phyloP scores from a whole-genome alignment of 2,329 filamentous ascomycete species.

The Camillea tinctor region DNA sequence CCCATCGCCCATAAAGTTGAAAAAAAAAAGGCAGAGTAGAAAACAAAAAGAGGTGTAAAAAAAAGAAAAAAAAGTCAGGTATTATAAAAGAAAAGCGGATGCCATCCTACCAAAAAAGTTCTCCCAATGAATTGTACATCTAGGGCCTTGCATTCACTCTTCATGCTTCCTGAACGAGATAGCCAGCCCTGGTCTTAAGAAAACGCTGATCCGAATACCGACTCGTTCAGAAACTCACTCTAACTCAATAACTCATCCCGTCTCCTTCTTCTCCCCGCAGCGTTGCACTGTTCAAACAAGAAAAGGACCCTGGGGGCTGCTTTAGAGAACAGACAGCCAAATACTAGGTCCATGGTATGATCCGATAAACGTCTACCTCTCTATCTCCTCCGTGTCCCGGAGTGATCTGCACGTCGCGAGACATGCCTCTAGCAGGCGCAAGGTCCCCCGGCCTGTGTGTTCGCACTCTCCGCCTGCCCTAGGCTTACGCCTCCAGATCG shows the following conservation, averaged over 20 bases:
- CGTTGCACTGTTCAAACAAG: neutral
- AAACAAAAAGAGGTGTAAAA: neutral
- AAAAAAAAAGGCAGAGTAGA: neutral
- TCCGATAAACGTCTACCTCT: neutral
- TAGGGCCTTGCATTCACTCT: neutral
- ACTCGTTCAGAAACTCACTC: neutral
- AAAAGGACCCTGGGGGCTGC: neutral
- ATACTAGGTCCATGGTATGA: neutral
- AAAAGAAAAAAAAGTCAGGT: neutral
- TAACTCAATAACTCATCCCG: neutral
- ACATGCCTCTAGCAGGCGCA: slow-evolving; percentile 52
- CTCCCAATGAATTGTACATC: neutral
- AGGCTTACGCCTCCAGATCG: slow-evolving; percentile 57
- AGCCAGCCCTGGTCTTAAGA: neutral
- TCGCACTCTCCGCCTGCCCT: slow-evolving; percentile 52
- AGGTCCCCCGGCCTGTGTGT: slow-evolving; percentile 54
- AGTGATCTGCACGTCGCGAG: slow-evolving; percentile 15
- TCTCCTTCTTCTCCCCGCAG: neutral
- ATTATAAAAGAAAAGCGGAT: neutral
- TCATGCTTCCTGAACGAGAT: neutral
- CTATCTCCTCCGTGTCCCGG: slow-evolving; percentile 11
- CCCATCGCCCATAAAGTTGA: neutral
- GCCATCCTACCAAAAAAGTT: neutral
- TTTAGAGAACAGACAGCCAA: neutral
- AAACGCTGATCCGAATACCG: neutral